Conservation (phyloP, 768 basidiomycete species). For the Nidula microcarpa region DNA sequence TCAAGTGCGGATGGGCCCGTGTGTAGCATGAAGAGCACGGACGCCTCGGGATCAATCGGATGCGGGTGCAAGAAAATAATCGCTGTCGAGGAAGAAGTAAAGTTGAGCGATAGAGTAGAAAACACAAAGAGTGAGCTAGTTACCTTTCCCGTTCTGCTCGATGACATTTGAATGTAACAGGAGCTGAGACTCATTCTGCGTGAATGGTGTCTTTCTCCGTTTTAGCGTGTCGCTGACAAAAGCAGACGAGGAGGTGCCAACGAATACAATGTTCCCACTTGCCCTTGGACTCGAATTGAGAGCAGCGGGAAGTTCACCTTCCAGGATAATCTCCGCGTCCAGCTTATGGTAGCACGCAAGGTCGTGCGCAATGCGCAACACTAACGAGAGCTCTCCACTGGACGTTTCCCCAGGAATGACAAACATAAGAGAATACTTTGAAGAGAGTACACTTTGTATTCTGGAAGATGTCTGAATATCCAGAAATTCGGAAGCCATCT, state of each 20-base stretch:
- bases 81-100: conserved; percentile 17
- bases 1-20: conserved; percentile 61
- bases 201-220: conserved; percentile 26
- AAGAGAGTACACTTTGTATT: conserved; percentile 63
- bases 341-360: conserved; percentile 66
- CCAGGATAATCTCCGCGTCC: conserved; percentile 55
- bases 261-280: conserved; percentile 54
- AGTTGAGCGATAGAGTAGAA: too few species aligned
- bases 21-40: conserved; percentile 56
- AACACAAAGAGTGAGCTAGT: too few species aligned
- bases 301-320: too few species aligned
- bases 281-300: neutral
- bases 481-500: conserved; percentile 11
- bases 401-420: conserved; percentile 40
- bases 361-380: conserved; percentile 65
- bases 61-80: conserved; percentile 71
- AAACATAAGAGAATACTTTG: conserved; percentile 49
- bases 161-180: conserved; percentile 21
- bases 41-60: conserved; percentile 26
- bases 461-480: conserved; percentile 32
- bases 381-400: conserved; percentile 44
- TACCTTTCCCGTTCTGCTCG: conserved; percentile 6
- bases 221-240: conserved; percentile 29
- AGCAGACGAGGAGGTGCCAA: conserved; percentile 38
- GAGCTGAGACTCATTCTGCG: conserved; percentile 18